phyloP scores from a whole-genome alignment of 306 rosid species.

The Pyrus betulifolia region DNA sequence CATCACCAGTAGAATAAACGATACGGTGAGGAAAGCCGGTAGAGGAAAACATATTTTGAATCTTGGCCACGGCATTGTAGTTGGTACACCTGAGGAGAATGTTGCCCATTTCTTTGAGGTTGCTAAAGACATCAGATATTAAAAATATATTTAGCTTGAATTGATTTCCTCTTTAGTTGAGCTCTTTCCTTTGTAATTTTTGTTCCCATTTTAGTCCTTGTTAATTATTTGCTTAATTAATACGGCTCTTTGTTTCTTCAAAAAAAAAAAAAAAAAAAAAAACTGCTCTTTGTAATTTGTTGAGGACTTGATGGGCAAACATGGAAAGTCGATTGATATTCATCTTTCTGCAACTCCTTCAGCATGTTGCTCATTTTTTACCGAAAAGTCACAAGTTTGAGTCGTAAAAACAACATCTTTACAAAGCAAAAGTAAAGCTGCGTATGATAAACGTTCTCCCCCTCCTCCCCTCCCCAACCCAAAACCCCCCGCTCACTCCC shows the following conservation, averaged over 20 bases:
- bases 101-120: conserved; percentile 95
- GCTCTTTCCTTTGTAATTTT: conserved; percentile 3
- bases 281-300: background rate
- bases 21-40: conserved; percentile 81
- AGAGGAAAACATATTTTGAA: conserved; percentile 69
- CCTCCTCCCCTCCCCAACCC: accelerated
- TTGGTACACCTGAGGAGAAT: conserved; percentile 38
- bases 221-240: background rate
- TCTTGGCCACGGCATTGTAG: conserved; percentile 48
- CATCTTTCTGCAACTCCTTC: background rate
- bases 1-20: conserved; percentile 70
- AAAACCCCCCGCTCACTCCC: too few species aligned
- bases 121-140: conserved; percentile 77
- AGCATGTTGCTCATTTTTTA: too few species aligned
- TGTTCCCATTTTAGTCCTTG: background rate
- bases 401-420: accelerated
- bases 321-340: background rate
- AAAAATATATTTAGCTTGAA: conserved; percentile 15
- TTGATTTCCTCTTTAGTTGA: conserved; percentile 1
- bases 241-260: background rate
- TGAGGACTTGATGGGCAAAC: background rate
- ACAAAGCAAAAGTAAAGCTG: too few species aligned
- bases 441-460: too few species aligned
- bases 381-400: too few species aligned
- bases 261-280: too few species aligned